phyloP scores from a whole-genome alignment of 139 green algal genomes.

The Coelastrella sp. region DNA sequence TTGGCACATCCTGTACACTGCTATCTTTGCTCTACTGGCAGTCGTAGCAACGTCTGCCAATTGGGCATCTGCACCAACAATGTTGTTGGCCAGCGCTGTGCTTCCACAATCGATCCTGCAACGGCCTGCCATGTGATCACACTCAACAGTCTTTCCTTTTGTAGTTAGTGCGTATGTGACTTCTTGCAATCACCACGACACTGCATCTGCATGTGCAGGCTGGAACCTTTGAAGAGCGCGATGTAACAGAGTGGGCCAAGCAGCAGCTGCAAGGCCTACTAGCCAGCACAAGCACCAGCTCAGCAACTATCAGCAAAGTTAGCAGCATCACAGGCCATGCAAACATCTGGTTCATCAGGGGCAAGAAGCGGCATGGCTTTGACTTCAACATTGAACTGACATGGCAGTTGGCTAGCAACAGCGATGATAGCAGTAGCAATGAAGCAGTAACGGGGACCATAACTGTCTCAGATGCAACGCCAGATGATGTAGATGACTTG shows the following conservation, averaged over 20 bases:
- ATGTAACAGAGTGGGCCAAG: constrained; percentile 55
- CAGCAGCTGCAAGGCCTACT: constrained; percentile 35
- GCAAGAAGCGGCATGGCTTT: constrained; percentile 56
- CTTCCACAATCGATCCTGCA: no score
- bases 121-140: no score
- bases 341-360: constrained; percentile 53
- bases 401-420: background rate
- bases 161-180: no score
- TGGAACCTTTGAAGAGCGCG: constrained; percentile 65
- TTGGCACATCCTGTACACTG: no score
- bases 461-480: constrained; percentile 21
- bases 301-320: background rate
- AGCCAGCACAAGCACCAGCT: background rate
- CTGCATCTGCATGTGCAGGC: constrained; percentile 16
- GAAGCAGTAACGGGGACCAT: constrained; percentile 7
- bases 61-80: no score
- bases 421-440: background rate
- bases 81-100: no score
- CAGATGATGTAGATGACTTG: constrained; percentile 54
- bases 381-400: constrained; percentile 37
- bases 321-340: constrained; percentile 20
- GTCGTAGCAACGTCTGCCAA: no score
- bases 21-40: no score
- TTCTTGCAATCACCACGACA: no score
- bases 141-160: no score